phyloP scores from a whole-genome alignment of 257 asterid species.

The Fraxinus americana region DNA sequence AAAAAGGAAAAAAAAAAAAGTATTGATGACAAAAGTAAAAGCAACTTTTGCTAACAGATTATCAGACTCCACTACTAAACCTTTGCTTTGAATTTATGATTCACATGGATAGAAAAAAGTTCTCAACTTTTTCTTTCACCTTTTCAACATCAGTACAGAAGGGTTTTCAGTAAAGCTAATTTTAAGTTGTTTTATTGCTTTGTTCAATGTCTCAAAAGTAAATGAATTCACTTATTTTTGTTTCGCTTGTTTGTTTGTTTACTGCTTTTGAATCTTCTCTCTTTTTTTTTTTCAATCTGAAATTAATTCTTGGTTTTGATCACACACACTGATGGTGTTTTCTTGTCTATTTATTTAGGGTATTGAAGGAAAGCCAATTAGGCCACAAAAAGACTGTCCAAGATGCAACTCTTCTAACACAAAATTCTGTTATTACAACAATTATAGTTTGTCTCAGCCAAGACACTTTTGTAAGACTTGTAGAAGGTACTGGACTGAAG shows the following conservation, averaged over 20 bases:
- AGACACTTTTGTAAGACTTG: constrained; percentile 88
- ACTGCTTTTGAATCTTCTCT: background rate
- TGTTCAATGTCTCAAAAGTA: background rate
- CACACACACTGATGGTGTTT: background rate
- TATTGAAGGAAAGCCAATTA: constrained; percentile 55
- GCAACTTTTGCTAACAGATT: constrained; percentile 4
- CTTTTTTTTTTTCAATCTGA: background rate
- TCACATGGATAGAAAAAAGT: constrained; percentile 4
- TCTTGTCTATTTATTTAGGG: constrained; percentile 34
- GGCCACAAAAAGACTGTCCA: constrained; percentile 81
- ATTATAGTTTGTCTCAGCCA: constrained; percentile 82
- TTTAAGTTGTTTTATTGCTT: constrained; percentile 30
- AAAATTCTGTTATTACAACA: constrained; percentile 86
- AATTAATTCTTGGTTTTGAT: background rate
- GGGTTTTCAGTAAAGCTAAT: constrained; percentile 18
- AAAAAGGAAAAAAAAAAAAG: background rate
- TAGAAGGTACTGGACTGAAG: constrained; percentile 88
- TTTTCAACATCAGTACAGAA: constrained; percentile 39
- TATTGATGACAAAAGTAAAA: background rate
- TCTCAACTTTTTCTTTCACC: background rate
- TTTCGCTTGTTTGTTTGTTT: background rate
- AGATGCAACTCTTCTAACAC: constrained; percentile 85
- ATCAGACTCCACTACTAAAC: constrained; percentile 7
- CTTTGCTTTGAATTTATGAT: constrained; percentile 3
- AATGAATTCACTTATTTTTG: constrained; percentile 11